Base-by-base conservation (phyloP, 1,139 yeast species). In the Candida dubliniensis region DNA sequence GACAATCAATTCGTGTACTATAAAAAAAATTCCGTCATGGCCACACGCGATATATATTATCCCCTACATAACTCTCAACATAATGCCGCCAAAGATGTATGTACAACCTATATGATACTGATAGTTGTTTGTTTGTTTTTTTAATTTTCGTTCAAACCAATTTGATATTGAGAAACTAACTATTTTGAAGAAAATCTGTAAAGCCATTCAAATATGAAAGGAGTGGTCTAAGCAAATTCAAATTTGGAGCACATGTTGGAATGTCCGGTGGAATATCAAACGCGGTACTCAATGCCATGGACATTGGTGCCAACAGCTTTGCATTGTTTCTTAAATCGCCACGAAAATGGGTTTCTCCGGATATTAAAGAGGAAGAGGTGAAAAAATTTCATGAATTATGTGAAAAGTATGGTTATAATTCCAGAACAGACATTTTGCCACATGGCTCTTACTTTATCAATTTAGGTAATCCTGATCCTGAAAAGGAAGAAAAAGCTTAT, bases 401-500 rank as follows among this genome's bases (percentile, higher is more conserved):
- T 60, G 67, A 73, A 42, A 66, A 78, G 45, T 74, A 76, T 57
- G 79, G 83, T 1, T 91, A 84, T 62, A 78, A 90, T 58, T 83
- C 96, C 1, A 59, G 77, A 42, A 84, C 83, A 13, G 95, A 90
- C 56, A 76, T 90, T 38, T 72, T 93, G 42, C 99, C 99, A 0
- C 99, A 93, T 63, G 98, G 97, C 0, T 88, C 96, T 23, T 93
- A 91, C 61, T 82, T 93, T 56, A 90, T 93, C 57, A 93, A 93
- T 58, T 67, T 93, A 51, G 98, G 96, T 13, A 90, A 89, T 53
- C 97, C 98, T 0, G 96, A 89, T 54, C 66, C 67, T 2, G 95
- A 81, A 50, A 91, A 89, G 60, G 87, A 84, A 47, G 74, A 72
- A 33, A 88, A 87, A 56, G 86, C 96, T 2, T 82, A 77, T 56